phyloP scores from a whole-genome alignment of 768 basidiomycete genomes.

The Tylopilus felleus region DNA sequence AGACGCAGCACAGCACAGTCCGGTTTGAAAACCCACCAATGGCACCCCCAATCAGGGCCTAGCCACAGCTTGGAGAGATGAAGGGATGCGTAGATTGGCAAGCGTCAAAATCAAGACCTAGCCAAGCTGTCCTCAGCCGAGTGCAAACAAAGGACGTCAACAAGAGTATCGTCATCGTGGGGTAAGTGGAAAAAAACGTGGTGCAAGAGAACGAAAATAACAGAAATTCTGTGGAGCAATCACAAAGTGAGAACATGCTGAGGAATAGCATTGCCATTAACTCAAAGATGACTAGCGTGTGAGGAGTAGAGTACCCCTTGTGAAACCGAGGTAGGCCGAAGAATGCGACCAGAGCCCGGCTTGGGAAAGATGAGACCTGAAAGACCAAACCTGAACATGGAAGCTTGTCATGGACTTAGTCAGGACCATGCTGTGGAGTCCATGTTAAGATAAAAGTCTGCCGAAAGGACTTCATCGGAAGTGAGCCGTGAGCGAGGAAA shows the following conservation, averaged over 20 bases:
- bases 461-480: conserved; percentile 6
- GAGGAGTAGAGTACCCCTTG: conserved; percentile 9
- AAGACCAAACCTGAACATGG: conserved; percentile 7
- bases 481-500: conserved; percentile 11
- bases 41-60: conserved; percentile 7
- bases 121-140: conserved; percentile 3
- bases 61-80: conserved; percentile 22
- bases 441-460: conserved; percentile 6
- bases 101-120: conserved; percentile 2
- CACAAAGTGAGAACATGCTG: conserved; percentile 4
- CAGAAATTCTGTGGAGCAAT: conserved; percentile 18
- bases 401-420: conserved; percentile 21
- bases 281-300: conserved; percentile 11
- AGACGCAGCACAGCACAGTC: conserved; percentile 27
- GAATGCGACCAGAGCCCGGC: conserved; percentile 8
- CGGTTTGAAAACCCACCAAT: conserved; percentile 15
- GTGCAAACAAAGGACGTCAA: neutral
- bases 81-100: conserved; percentile 8
- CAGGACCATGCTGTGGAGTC: conserved; percentile 14
- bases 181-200: conserved; percentile 13
- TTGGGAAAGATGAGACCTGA: conserved; percentile 18
- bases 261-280: conserved; percentile 9
- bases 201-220: conserved; percentile 6
- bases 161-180: conserved; percentile 21
- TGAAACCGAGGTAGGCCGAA: conserved; percentile 21